Evolutionary conservation across 1,139 yeast genomes (phyloP), one percentile per base, ranked within the genome.

Genomic region (Arxiozyma bovina): DNA sequence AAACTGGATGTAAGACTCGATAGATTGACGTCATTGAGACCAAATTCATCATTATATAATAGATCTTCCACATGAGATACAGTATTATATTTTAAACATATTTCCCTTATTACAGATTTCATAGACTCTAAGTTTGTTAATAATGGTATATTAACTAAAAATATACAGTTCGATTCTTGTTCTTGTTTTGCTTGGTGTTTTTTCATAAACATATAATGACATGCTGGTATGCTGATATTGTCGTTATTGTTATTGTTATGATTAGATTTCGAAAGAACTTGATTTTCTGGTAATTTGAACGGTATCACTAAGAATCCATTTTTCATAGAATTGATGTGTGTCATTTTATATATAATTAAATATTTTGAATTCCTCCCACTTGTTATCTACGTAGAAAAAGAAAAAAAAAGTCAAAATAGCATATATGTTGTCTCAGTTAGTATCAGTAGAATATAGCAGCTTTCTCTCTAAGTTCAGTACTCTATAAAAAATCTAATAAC

Each of bases 111-210:
- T 52, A 82, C 77, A 55, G 74, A 75, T 66, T 81, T 85, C 48
- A 89, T 68, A 30, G 75, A 74, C 42, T 76, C 73, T 18, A 79
- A 65, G 42, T 77, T 75, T 12, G 90, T 76, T 57, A 78, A 77
- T 34, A 84, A 73, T 2, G 97, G 96, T 50, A 89, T 73, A 65
- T 90, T 90, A 57, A 85, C 81, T n/a, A 85, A 69, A 69, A 90
- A 91, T 20, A 91, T 71, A 50, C 68, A 62, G 41, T 66, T 67
- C 25, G 68, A 67, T 52, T 72, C 76, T n/a, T 73, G 65, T 56
- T 80, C 82, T 27, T 64, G 61, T 25, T 69, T 60, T 9, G 77
- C 67, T 48, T 73, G 73, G 66, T 86, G 94, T 63, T 82, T 85
- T 67, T 84, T 85, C 63, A 78, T 73, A 63, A 76, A 85, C 60